Evolutionary conservation across 1,139 yeast genomes (phyloP).

Genomic region (Kodamaea sp.): DNA sequence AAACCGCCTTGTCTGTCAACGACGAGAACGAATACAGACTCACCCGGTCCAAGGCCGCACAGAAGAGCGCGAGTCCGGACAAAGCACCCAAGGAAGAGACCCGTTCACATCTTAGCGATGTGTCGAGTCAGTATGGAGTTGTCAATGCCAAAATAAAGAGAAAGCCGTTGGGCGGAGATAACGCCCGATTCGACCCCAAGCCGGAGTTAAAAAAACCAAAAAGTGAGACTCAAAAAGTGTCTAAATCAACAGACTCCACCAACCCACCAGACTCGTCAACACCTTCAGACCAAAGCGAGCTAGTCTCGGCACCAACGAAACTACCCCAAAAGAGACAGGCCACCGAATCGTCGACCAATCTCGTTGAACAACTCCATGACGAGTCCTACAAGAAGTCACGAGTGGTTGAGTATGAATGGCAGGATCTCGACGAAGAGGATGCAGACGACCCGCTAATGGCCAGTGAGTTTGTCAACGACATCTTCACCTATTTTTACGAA

Average conservation of each 20-base stretch:
- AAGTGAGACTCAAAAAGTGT: slow-evolving; percentile 1
- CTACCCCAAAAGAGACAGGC: slow-evolving; percentile 57
- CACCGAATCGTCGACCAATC: slow-evolving; percentile 50
- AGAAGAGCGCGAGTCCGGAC: neutral
- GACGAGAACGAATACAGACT: slow-evolving; percentile 43
- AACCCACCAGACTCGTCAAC: slow-evolving; percentile 5
- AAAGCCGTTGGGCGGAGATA: slow-evolving; percentile 36
- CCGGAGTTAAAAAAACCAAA: slow-evolving; percentile 4
- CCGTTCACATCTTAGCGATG: slow-evolving; percentile 40
- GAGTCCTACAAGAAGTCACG: slow-evolving; percentile 31
- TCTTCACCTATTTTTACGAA: slow-evolving; percentile 74
- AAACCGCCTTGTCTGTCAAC: slow-evolving; percentile 23
- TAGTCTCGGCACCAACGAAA: slow-evolving; percentile 41
- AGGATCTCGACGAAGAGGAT: slow-evolving; percentile 89
- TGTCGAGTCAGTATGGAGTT: slow-evolving; percentile 37
- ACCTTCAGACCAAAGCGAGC: slow-evolving; percentile 4
- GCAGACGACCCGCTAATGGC: slow-evolving; percentile 92
- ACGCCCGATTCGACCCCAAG: slow-evolving; percentile 28
- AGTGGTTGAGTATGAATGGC: slow-evolving; percentile 64
- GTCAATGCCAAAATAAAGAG: slow-evolving; percentile 13
- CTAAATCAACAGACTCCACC: slow-evolving; percentile 1
- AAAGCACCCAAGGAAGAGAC: slow-evolving; percentile 12
- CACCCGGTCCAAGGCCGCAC: slow-evolving; percentile 28
- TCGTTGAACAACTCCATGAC: slow-evolving; percentile 41
- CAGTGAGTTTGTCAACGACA: slow-evolving; percentile 85